Evolutionary conservation across 148 eudicot genomes (phyloP).

Genomic region (Euryodendron excelsum): DNA sequence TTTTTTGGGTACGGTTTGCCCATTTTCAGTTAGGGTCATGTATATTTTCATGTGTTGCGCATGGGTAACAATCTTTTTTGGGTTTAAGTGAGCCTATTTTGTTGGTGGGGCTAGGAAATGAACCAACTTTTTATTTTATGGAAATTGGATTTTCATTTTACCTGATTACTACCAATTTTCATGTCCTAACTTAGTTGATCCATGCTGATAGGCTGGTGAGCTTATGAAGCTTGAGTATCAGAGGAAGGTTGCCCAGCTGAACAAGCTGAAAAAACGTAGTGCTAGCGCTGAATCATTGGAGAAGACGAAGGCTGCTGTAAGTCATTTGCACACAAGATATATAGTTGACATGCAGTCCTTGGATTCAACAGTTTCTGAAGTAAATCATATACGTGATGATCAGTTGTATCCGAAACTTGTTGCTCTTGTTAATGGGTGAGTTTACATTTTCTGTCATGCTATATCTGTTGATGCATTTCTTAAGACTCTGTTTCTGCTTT

Average conservation of each 20-base stretch:
- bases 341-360: conserved; percentile 98
- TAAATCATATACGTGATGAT: conserved; percentile 81
- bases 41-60: neutral
- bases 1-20: neutral
- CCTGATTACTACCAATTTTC: neutral
- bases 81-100: neutral
- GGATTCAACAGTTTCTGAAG: conserved; percentile 95
- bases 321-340: conserved; percentile 95
- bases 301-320: conserved; percentile 96
- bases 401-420: conserved; percentile 96
- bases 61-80: neutral
- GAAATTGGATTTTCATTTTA: neutral
- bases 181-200: conserved; percentile 2
- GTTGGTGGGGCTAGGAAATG: neutral
- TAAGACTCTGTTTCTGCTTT: neutral
- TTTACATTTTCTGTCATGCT: conserved; percentile 1
- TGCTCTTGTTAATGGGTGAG: conserved; percentile 76
- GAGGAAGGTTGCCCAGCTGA: conserved; percentile 72
- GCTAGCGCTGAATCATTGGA: conserved; percentile 75
- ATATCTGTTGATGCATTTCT: neutral
- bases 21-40: neutral
- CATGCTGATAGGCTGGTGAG: conserved; percentile 70
- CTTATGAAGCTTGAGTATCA: conserved; percentile 93
- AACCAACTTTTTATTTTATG: neutral
- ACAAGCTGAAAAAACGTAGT: conserved; percentile 79